Conservation (phyloP, 2,329 filamentous ascomycete genomes). For the Arachnopeziza araneosa region DNA sequence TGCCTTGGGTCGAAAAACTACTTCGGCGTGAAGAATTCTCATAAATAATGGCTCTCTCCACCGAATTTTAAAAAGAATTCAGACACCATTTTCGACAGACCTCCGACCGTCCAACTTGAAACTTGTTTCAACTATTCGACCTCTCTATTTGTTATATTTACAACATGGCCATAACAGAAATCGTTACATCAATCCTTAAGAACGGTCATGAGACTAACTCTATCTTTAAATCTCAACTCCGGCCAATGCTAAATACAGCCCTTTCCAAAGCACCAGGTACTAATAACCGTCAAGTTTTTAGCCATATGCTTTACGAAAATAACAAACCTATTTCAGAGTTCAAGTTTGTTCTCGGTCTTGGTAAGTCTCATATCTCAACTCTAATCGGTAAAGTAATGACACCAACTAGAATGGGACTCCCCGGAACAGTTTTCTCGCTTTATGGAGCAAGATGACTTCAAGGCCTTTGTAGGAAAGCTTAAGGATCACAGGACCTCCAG, state of each 20-base stretch:
- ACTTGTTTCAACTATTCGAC: neutral
- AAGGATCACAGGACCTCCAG: slow-evolving; percentile 3
- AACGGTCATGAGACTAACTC: neutral
- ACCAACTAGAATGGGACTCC: slow-evolving; percentile 7
- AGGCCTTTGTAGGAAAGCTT: neutral
- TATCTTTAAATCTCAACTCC: neutral
- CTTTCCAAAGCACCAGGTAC: neutral
- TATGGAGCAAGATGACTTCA: slow-evolving; percentile 2
- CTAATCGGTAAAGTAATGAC: neutral
- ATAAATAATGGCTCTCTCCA: neutral
- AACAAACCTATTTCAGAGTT: neutral
- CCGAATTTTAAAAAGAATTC: neutral
- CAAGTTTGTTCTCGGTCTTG: neutral
- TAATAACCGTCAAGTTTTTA: neutral
- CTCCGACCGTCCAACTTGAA: neutral
- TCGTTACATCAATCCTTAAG: neutral
- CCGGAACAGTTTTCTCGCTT: slow-evolving; percentile 4
- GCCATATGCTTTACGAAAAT: neutral
- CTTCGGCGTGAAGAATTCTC: neutral
- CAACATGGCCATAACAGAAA: neutral
- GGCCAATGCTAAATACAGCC: neutral
- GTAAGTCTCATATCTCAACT: neutral
- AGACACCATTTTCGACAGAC: neutral
- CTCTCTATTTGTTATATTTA: neutral
- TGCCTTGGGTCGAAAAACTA: neutral